A percentile compares a stretch with the other conserved stretches of the same genome.
phyloP scores from a whole-genome alignment of 2,329 filamentous ascomycete genomes.

The Cadophora sp. region DNA sequence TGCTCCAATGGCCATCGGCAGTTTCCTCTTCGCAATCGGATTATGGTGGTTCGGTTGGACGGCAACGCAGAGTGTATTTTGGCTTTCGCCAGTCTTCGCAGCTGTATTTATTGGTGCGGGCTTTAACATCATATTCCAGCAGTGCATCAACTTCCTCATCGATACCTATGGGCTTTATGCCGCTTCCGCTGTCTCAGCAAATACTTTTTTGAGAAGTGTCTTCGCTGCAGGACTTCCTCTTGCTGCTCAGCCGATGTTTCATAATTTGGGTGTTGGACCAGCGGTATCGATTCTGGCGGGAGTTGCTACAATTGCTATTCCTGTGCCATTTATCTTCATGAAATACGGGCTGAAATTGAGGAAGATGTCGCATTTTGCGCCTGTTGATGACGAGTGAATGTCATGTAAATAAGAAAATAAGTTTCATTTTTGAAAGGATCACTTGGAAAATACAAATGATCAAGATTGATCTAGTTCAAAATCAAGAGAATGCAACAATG shows the following conservation, averaged over 20 bases:
- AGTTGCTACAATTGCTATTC: slow-evolving; percentile 59
- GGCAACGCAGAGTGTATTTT: slow-evolving; percentile 35
- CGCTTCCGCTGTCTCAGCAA: slow-evolving; percentile 53
- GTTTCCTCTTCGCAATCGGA: slow-evolving; percentile 39
- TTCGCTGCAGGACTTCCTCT: slow-evolving; percentile 55
- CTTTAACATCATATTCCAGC: slow-evolving; percentile 44
- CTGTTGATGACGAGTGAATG: slow-evolving; percentile 30
- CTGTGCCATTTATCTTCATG: slow-evolving; percentile 63
- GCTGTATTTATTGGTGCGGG: slow-evolving; percentile 40
- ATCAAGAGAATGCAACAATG: too few relatives aligned
- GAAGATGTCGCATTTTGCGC: slow-evolving; percentile 52
- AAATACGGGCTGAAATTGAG: slow-evolving; percentile 47
- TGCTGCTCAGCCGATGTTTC: slow-evolving; percentile 58
- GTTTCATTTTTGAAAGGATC: not conserved
- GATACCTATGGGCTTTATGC: slow-evolving; percentile 56
- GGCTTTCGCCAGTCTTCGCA: slow-evolving; percentile 35
- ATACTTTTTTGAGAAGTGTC: slow-evolving; percentile 51
- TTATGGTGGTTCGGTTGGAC: slow-evolving; percentile 44
- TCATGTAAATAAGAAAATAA: not conserved
- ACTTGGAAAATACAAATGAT: not conserved
- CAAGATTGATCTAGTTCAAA: not conserved
- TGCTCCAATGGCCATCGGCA: slow-evolving; percentile 54
- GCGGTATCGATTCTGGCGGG: slow-evolving; percentile 68
- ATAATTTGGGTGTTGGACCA: slow-evolving; percentile 68
- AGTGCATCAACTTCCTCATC: slow-evolving; percentile 43